Percentiles rank a stretch among this genome's conserved stretches.
These are phyloP conservation scores for Gossypium turneri DNA, from an alignment of 345 rosid genomes.

Conservation along the genomic window DNA sequence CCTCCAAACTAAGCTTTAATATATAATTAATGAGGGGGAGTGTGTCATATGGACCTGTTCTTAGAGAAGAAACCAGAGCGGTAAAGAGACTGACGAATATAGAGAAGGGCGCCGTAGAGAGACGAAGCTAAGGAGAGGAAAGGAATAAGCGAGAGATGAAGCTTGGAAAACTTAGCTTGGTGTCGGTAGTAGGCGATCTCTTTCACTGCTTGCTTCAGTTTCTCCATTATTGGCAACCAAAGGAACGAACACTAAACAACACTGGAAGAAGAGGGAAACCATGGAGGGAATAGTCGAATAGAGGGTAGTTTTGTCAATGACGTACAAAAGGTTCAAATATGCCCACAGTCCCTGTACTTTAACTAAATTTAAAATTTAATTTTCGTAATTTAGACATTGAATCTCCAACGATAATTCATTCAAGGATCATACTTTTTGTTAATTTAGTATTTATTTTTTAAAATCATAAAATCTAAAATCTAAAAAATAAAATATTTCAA, in stretches of 20 bases:
- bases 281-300: neutral
- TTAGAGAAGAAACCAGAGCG: conserved; percentile 38
- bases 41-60: conserved; percentile 34
- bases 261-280: neutral
- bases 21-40: neutral
- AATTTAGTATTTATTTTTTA: no score
- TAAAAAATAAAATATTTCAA: no score
- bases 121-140: conserved; percentile 52
- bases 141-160: conserved; percentile 54
- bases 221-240: conserved; percentile 40
- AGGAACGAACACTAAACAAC: neutral
- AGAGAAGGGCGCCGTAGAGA: conserved; percentile 47
- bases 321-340: conserved; percentile 11
- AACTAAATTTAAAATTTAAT: no score
- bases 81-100: conserved; percentile 54
- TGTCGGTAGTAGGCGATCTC: conserved; percentile 62
- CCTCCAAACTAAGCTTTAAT: neutral
- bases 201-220: conserved; percentile 41
- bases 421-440: no score
- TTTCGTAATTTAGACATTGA: no score
- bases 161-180: conserved; percentile 31
- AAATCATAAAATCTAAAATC: no score
- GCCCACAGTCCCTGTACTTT: no score
- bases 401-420: no score
- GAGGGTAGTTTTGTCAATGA: neutral